Conservation (phyloP, 2,329 filamentous ascomycete species). For the Ciborinia camelliae region DNA sequence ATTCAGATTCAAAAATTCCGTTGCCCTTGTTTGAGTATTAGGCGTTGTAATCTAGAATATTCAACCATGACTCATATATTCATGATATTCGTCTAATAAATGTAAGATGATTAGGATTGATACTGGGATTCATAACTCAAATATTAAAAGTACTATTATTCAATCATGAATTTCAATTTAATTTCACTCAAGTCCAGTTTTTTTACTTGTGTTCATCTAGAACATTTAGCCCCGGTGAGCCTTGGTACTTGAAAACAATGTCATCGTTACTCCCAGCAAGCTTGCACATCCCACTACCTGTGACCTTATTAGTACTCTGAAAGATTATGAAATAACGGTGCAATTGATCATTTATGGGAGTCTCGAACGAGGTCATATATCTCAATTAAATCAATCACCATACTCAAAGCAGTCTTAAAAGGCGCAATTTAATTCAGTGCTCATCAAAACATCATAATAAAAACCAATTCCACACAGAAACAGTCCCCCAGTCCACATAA, state of each 20-base stretch:
- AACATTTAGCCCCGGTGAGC: background rate
- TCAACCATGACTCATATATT: background rate
- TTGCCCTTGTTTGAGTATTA: background rate
- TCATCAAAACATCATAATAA: background rate
- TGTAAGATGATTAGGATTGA: background rate
- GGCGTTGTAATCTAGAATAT: background rate
- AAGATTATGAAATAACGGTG: too few relatives aligned
- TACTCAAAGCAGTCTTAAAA: background rate
- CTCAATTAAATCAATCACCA: background rate
- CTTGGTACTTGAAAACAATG: too few relatives aligned
- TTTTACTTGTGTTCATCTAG: background rate
- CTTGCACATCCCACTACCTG: too few relatives aligned
- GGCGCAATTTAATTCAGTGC: background rate
- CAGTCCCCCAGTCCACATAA: background rate
- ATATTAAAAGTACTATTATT: background rate
- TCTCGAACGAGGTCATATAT: background rate
- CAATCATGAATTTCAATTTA: background rate
- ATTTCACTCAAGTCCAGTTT: background rate
- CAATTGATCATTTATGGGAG: background rate
- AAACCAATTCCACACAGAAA: background rate
- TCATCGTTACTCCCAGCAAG: background rate
- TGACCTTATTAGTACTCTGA: too few relatives aligned
- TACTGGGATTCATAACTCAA: background rate
- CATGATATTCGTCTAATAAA: background rate
- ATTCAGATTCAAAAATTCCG: background rate